Percentiles rank a stretch among this genome's conserved stretches.
phyloP scores from a whole-genome alignment of 139 green algal species.

The Zygnema circumcarinatum region DNA sequence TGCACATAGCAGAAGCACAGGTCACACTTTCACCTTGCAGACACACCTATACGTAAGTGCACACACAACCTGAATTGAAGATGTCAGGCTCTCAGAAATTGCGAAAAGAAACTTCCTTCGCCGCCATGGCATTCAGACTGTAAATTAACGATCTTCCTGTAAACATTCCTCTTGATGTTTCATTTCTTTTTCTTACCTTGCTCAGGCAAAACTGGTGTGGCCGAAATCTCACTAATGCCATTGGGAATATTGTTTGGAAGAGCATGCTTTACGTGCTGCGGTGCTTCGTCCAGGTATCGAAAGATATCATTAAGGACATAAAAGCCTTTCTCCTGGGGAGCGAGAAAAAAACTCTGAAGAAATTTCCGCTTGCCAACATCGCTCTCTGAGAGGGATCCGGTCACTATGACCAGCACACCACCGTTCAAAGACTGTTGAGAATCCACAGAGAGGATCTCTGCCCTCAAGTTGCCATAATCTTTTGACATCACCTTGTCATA shows the following conservation, averaged over 20 bases:
- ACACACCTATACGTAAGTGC: too few species aligned
- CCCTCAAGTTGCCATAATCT: constrained; percentile 67
- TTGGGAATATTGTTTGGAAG: not conserved
- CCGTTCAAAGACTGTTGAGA: constrained; percentile 75
- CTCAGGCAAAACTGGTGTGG: not conserved
- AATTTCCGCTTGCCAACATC: constrained; percentile 64
- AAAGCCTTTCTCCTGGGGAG: constrained; percentile 85
- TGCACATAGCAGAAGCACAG: too few species aligned
- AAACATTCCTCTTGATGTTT: too few species aligned
- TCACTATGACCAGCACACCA: constrained; percentile 84
- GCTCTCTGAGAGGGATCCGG: constrained; percentile 68
- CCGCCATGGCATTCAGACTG: too few species aligned
- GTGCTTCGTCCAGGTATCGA: constrained; percentile 67
- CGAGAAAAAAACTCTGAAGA: constrained; percentile 91
- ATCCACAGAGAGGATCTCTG: constrained; percentile 78
- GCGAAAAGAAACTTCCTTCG: too few species aligned
- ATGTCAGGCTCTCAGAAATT: too few species aligned
- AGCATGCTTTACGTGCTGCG: constrained; percentile 20
- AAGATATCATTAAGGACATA: constrained; percentile 93
- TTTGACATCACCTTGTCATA: constrained; percentile 77
- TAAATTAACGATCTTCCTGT: too few species aligned
- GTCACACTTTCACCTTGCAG: too few species aligned
- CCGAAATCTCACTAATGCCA: not conserved
- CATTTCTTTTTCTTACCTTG: too few species aligned
- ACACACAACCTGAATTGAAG: too few species aligned